Evolutionary conservation across 2,329 filamentous ascomycete species (phyloP), one percentile per base, ranked within the genome.

Genomic region (Sporothrix brunneoviolacea): DNA sequence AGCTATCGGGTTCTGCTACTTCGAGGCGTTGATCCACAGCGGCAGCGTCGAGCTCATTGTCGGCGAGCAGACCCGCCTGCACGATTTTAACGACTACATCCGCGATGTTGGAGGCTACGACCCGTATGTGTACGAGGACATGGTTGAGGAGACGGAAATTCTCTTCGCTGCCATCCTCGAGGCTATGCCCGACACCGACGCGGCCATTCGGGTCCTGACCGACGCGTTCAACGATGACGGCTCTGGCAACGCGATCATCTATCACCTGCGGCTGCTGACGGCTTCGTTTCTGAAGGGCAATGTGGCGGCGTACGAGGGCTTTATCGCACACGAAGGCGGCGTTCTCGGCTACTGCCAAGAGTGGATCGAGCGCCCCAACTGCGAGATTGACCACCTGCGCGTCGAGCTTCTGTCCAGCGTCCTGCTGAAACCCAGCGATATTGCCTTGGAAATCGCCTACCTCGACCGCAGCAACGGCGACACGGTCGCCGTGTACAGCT

Each of bases 1-100:
- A 97, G 93, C 91, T 46, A 86, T 95, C 64, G 90, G 84, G 21
- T 98, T 95, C 67, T 84, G 83, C 57, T 97, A 96, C 68, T 95
- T 94, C 64, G 93, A 98, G 68, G 84, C 82, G 40, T 76, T 97
- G 49, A 74, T 91, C 60, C 79, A 81, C 56, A 71, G 78, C 41
- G 82, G 80, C 59, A 82, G 89, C 64, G 71, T 72, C 51, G 70
- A 72, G 55, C 80, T 82, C 58, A 73, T 94, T 52, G 74, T 83
- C 32, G 77, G 77, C 57, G 91, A 97, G 68, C 72, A 82, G 51
- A 75, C 77, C 21, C 84, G 91, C 32, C 75, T 97, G 48, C 80
- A 76, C 54, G 83, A 79, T 24, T 73, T 95, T 58, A 84, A 82
- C 62, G 79, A 82, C 55, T 76, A 87, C 54, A 76, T 96, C 56